Percentiles rank a stretch among this genome's conserved stretches.
Evolutionary conservation across 768 basidiomycete species (phyloP).

Genomic region (Mycena crocata): DNA sequence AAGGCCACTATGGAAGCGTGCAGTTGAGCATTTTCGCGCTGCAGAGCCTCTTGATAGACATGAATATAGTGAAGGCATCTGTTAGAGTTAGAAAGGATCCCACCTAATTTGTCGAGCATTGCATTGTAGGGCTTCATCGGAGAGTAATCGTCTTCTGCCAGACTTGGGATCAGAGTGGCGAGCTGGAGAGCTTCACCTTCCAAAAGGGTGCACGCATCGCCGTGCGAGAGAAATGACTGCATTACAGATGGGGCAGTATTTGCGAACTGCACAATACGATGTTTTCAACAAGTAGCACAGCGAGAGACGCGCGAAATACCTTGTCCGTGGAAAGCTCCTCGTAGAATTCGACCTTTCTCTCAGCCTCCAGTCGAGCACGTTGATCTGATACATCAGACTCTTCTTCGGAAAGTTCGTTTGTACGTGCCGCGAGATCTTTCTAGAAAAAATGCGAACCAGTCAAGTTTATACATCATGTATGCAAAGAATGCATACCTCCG

Average conservation of each 20-base stretch:
- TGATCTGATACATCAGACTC: slow-evolving; percentile 57
- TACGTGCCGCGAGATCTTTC: slow-evolving; percentile 51
- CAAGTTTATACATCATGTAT: background rate
- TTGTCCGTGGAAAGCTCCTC: slow-evolving; percentile 56
- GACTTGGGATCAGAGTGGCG: slow-evolving; percentile 43
- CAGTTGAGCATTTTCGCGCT: slow-evolving; percentile 37
- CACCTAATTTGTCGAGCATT: slow-evolving; percentile 58
- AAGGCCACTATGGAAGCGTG: slow-evolving; percentile 42
- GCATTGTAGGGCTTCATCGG: slow-evolving; percentile 55
- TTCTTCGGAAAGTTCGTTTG: slow-evolving; percentile 48
- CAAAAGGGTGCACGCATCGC: slow-evolving; percentile 53
- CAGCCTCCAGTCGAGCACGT: slow-evolving; percentile 55
- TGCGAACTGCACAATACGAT: slow-evolving; percentile 49
- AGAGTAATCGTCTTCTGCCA: slow-evolving; percentile 49
- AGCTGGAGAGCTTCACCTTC: slow-evolving; percentile 59
- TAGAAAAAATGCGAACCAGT: slow-evolving; percentile 26
- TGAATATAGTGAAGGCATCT: background rate
- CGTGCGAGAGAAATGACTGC: slow-evolving; percentile 59
- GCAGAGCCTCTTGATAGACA: slow-evolving; percentile 33
- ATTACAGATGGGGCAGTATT: slow-evolving; percentile 61
- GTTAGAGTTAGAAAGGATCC: slow-evolving; percentile 33
- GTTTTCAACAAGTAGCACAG: background rate
- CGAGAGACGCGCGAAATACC: slow-evolving; percentile 34
- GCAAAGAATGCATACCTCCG: slow-evolving; percentile 41
- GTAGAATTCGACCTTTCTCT: slow-evolving; percentile 56